Evolutionary conservation across 768 basidiomycete genomes (phyloP), one percentile per base, ranked within the genome.

Genomic region (Ramaria sp.): DNA sequence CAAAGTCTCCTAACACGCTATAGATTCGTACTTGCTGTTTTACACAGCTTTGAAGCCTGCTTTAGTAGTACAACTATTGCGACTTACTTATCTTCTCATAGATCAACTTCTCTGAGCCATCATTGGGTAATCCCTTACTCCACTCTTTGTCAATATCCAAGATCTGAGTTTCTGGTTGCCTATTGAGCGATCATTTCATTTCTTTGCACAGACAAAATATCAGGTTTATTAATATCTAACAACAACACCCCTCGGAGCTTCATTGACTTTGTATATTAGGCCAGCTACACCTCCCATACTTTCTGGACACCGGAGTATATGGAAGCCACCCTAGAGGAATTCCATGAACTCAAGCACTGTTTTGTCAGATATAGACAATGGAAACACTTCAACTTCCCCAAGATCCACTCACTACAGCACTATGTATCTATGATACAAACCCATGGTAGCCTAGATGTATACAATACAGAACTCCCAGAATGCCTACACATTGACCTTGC

Each of bases 231-330:
- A n/a, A n/a, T n/a, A n/a, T n/a, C n/a, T n/a, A n/a, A n/a, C n/a
- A n/a, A n/a, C n/a, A n/a, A 58, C 13, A 63, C 64, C 1, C 56
- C 67, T 9, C 38, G 58, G 1, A 65, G 67, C 9, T 58, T 73
- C n/a, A 51, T 75, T 0, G 72, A 75, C 46, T 68, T 71, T 53
- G 67, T 69, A 13, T 70, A 70, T 48, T 59, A 71, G 15, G 68
- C 64, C 2, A 65, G 67, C 22, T 67, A 64, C 45, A 62, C 62
- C 3, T 15, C 63, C 0, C 72, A 73, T 58, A 62, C 68, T 1
- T 38, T 38, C 9, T 60, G 62, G 3, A 68, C 68, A 11, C 63
- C 73, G 3, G 54, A 37, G 2, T 39, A 48, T 1, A 30, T 76
- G 1, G 52, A 69, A 1, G 59, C 62, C 11, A 61, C 69, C 0